Conservation (phyloP, 331 rosid species). For the Telfairia occidentalis region DNA sequence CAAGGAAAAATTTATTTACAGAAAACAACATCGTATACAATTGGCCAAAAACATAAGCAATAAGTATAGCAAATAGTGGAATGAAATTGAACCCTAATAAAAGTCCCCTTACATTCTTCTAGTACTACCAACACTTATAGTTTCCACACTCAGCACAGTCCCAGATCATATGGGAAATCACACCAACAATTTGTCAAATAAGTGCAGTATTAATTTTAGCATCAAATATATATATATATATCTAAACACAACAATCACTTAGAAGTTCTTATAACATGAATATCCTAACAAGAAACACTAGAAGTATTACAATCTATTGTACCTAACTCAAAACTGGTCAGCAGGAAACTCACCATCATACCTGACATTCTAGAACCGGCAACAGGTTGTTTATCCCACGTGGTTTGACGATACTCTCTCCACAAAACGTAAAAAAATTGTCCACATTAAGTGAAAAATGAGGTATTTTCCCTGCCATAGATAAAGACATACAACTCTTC, state of each 20-base stretch:
- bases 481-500: neutral
- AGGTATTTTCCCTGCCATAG: constrained; percentile 46
- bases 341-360: constrained; percentile 73
- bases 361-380: constrained; percentile 55
- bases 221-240: neutral
- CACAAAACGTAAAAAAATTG: constrained; percentile 21
- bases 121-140: neutral
- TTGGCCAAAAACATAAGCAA: neutral
- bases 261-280: neutral
- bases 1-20: constrained; percentile 3
- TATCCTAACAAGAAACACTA: neutral
- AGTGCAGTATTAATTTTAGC: neutral
- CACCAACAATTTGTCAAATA: neutral
- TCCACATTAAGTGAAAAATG: constrained; percentile 32
- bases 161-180: constrained; percentile 2
- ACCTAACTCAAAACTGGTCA: constrained; percentile 10
- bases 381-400: constrained; percentile 19
- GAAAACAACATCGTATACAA: neutral
- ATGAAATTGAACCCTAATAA: neutral
- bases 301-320: neutral
- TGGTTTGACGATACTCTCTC: constrained; percentile 17
- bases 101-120: neutral
- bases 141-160: neutral
- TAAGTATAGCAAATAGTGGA: neutral
- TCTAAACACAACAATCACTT: neutral